Percentiles rank a stretch among this genome's conserved stretches.
These are phyloP conservation scores for Wakefieldia striispora DNA, from an alignment of 768 basidiomycete species.

Conservation along the genomic window DNA sequence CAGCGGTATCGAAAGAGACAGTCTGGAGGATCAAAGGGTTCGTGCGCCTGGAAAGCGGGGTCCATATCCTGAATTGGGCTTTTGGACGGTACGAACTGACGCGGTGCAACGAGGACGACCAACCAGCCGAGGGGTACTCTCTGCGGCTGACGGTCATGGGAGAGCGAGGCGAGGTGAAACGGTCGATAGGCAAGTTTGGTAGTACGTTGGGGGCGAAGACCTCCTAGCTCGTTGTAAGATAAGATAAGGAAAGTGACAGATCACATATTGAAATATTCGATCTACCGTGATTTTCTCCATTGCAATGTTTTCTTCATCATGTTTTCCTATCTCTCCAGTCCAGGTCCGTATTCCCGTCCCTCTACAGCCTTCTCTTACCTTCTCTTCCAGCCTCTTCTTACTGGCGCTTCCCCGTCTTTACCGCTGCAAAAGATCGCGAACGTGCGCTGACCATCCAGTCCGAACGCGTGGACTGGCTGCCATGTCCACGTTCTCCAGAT, in stretches of 20 bases:
- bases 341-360: conserved; percentile 20
- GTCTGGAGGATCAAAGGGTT: conserved; percentile 90
- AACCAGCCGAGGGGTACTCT: conserved; percentile 30
- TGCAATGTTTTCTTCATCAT: conserved; percentile 23
- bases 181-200: conserved; percentile 56
- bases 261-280: conserved; percentile 9
- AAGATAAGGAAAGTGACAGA: conserved; percentile 13
- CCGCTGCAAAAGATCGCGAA: conserved; percentile 43
- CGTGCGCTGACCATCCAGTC: conserved; percentile 31
- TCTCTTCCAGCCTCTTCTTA: conserved; percentile 51
- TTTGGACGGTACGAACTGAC: conserved; percentile 82
- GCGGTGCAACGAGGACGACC: conserved; percentile 27
- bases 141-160: conserved; percentile 89
- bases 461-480: conserved; percentile 30
- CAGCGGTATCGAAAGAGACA: conserved; percentile 57
- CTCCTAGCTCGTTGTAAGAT: conserved; percentile 15
- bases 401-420: conserved; percentile 63
- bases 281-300: conserved; percentile 5
- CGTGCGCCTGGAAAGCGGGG: conserved; percentile 46
- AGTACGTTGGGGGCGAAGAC: conserved; percentile 39
- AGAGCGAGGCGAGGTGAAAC: conserved; percentile 73
- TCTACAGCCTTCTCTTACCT: not conserved
- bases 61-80: conserved; percentile 85
- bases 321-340: conserved; percentile 31
- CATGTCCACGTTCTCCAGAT: conserved; percentile 15